Conservation (phyloP, 306 rosid species). For the Ammopiptanthus mongolicus region DNA sequence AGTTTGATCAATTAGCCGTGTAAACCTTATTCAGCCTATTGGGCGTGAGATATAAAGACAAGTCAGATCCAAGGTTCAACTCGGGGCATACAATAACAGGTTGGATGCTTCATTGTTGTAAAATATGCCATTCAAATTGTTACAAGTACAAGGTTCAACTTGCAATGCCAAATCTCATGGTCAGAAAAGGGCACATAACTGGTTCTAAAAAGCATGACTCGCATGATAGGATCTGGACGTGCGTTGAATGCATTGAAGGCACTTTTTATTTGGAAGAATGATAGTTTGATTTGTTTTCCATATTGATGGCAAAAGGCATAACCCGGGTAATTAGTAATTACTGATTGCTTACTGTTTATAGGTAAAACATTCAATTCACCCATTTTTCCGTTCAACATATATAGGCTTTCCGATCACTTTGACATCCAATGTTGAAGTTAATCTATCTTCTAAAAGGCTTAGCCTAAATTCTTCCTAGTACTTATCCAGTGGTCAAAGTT, state of each 20-base stretch:
- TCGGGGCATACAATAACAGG: too few species aligned
- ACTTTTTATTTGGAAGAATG: neutral
- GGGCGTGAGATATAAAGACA: too few species aligned
- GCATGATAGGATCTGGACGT: neutral
- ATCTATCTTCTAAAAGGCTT: neutral
- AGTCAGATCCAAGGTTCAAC: too few species aligned
- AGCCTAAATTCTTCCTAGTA: constrained; percentile 12
- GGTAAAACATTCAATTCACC: neutral
- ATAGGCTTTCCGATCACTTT: constrained; percentile 9
- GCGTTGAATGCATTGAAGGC: neutral
- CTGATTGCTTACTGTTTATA: neutral
- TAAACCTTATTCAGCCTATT: too few species aligned
- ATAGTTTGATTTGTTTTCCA: neutral
- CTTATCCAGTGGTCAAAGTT: too few species aligned
- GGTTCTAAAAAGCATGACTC: neutral
- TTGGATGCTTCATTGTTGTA: neutral
- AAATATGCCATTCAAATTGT: neutral
- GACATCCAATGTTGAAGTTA: constrained; percentile 8
- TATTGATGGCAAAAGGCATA: neutral
- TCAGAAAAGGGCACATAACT: constrained; percentile 1
- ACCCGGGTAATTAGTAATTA: neutral
- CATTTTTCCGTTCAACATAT: neutral
- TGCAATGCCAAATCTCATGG: neutral
- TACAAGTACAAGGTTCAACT: neutral
- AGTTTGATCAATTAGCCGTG: too few species aligned